Base-by-base conservation (phyloP, 179 eudicot species). In the Sideroxylon spinosum region DNA sequence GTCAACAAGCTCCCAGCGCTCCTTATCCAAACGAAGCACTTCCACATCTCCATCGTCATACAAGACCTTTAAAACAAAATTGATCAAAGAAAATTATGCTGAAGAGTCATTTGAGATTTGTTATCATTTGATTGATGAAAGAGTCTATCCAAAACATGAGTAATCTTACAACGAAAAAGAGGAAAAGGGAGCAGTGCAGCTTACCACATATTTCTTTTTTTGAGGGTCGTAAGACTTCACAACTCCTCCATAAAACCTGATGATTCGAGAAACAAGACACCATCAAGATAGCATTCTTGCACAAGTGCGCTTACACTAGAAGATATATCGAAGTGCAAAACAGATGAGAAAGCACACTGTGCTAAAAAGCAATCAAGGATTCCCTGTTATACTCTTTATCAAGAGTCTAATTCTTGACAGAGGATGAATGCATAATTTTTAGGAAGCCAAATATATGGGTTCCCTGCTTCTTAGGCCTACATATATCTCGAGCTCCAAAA, bases 31-130 rank as follows among this genome's bases (percentile, higher is more conserved):
- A 78, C 85, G 85, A 73, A 93, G 91, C 81, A 95, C 97, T 88
- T 95, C 99, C 76, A 93, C 95, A 57, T 95, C 99, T 50, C 95
- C 97, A 78, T 95, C 99, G 64, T 88, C 86, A 80, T 95, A 95
- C 61, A 89, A 79, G 50, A 95, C 85, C 97, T 94, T 82, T 69
- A 50, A 77, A 66, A 16, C 49, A 50, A 75, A 77, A 26, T 46
- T 44, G 53, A 63, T 55, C 17, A 67, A 14, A 64, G 37, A 64
- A 11, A 17, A 25, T 49, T 22, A 59, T 68, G 74, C 16, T 29
- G 67, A 61, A 53, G 44, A 19, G 57, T 26, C 46, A 16, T 22
- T 16, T 7, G 64, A 44, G 28, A 69, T 19, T 7, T 7, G 25
- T 25, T 37, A 19, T 25, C 64, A 32, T 11, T n/a, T 29, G 44